Conservation (phyloP, 371 early-diverging fungal species). For the Mucor saturninus region DNA sequence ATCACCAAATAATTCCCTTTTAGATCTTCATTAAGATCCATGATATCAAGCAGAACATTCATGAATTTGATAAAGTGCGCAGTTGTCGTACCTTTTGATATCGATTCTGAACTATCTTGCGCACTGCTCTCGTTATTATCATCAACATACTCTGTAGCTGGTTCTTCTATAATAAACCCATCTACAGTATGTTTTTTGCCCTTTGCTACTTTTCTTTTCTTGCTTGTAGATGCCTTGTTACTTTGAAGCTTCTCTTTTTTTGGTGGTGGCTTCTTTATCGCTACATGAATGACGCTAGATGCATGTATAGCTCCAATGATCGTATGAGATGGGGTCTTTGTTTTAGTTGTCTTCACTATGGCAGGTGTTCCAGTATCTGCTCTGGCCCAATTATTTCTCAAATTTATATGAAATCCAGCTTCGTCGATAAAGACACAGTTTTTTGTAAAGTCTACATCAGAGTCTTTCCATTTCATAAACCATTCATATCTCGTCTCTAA, state of each 20-base stretch:
- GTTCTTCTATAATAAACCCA: background rate
- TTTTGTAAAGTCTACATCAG: slow-evolving; percentile 20
- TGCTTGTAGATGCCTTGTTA: slow-evolving; percentile 11
- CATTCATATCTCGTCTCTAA: slow-evolving; percentile 23
- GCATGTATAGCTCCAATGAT: slow-evolving; percentile 21
- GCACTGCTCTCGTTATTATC: slow-evolving; percentile 22
- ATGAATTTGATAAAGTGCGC: slow-evolving; percentile 21
- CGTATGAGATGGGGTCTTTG: slow-evolving; percentile 15
- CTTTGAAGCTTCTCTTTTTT: slow-evolving; percentile 14
- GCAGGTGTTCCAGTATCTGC: slow-evolving; percentile 5
- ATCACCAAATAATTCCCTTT: slow-evolving; percentile 25
- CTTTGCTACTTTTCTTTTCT: slow-evolving; percentile 12
- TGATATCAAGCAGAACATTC: slow-evolving; percentile 25
- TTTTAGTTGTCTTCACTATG: slow-evolving; percentile 12
- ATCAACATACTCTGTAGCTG: slow-evolving; percentile 15
- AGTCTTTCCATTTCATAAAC: slow-evolving; percentile 15
- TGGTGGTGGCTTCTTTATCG: slow-evolving; percentile 15
- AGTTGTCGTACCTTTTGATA: slow-evolving; percentile 27
- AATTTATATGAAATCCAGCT: slow-evolving; percentile 25
- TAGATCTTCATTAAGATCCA: slow-evolving; percentile 29
- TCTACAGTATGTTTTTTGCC: background rate
- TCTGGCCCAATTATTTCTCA: slow-evolving; percentile 17
- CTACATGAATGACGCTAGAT: slow-evolving; percentile 17
- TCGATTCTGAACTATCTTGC: slow-evolving; percentile 27
- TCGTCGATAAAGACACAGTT: slow-evolving; percentile 28